Conservation (phyloP, 257 asterid genomes). For the Scutellaria baicalensis region DNA sequence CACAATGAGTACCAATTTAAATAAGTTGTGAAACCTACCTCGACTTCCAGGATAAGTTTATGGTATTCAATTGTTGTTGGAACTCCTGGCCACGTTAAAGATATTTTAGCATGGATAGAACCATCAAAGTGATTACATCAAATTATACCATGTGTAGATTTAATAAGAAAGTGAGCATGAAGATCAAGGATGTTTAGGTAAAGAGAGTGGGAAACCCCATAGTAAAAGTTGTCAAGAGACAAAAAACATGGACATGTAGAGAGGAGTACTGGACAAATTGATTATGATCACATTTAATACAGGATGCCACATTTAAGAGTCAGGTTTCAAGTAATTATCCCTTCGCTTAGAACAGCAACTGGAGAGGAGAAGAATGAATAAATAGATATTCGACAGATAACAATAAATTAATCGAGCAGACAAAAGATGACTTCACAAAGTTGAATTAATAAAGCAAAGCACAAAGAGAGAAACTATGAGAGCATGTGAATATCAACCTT, state of each 20-base stretch:
- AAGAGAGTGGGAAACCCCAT: neutral
- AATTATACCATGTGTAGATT: neutral
- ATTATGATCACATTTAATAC: neutral
- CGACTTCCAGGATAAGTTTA: conserved; percentile 83
- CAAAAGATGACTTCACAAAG: neutral
- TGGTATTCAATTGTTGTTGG: conserved; percentile 94
- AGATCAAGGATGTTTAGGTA: neutral
- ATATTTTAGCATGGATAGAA: neutral
- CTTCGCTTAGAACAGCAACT: neutral
- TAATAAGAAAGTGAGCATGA: neutral
- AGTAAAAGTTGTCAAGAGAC: neutral
- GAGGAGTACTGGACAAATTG: neutral
- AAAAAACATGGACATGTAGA: neutral
- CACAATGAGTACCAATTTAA: neutral
- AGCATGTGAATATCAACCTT: neutral
- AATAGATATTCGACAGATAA: neutral
- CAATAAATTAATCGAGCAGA: neutral
- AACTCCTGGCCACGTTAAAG: conserved; percentile 47
- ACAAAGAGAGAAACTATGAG: neutral
- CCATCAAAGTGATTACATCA: neutral
- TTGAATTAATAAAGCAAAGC: neutral
- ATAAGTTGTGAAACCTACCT: conserved; percentile 38
- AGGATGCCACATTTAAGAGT: neutral
- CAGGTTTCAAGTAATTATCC: neutral
- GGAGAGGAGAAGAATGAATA: neutral